phyloP scores from a whole-genome alignment of 1,284 basidiomycete genomes.

The Puccinia brachypodii region DNA sequence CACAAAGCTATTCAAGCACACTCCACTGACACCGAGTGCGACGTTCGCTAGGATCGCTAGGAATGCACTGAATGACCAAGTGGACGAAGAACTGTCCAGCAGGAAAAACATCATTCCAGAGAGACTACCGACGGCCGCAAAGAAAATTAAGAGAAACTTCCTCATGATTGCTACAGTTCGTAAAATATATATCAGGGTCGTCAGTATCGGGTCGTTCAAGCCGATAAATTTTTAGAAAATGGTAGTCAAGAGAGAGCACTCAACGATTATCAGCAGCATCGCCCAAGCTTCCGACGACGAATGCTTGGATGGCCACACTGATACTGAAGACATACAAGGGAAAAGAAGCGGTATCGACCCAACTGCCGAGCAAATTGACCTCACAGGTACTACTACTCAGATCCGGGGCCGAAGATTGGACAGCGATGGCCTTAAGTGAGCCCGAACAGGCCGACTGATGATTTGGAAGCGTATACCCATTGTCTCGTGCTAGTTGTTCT shows the following conservation, averaged over 20 bases:
- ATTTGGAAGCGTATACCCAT: slow-evolving; percentile 70
- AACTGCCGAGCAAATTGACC: slow-evolving; percentile 20
- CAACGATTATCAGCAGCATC: slow-evolving; percentile 79
- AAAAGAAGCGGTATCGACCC: slow-evolving; percentile 45
- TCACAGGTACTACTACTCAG: not conserved
- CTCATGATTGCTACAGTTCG: slow-evolving; percentile 67
- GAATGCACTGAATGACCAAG: slow-evolving; percentile 68
- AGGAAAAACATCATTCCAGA: slow-evolving; percentile 70
- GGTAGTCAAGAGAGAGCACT: slow-evolving; percentile 55
- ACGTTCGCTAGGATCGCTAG: slow-evolving; percentile 75
- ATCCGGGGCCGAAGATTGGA: not conserved
- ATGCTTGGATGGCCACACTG: slow-evolving; percentile 78
- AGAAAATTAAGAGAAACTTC: slow-evolving; percentile 71
- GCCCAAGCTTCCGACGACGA: slow-evolving; percentile 86
- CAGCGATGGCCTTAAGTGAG: not conserved
- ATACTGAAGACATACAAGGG: slow-evolving; percentile 75
- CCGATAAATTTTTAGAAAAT: not conserved
- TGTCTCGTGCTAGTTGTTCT: slow-evolving; percentile 78
- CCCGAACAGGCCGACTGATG: slow-evolving; percentile 62
- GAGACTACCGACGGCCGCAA: slow-evolving; percentile 70
- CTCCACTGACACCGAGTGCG: slow-evolving; percentile 75
- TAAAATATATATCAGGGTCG: not conserved
- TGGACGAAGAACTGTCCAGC: slow-evolving; percentile 67
- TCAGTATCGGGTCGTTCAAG: slow-evolving; percentile 13
- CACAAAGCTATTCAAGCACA: slow-evolving; percentile 85